phyloP scores from a whole-genome alignment of 208 protist species.

The Wallacemonas rigidus region DNA sequence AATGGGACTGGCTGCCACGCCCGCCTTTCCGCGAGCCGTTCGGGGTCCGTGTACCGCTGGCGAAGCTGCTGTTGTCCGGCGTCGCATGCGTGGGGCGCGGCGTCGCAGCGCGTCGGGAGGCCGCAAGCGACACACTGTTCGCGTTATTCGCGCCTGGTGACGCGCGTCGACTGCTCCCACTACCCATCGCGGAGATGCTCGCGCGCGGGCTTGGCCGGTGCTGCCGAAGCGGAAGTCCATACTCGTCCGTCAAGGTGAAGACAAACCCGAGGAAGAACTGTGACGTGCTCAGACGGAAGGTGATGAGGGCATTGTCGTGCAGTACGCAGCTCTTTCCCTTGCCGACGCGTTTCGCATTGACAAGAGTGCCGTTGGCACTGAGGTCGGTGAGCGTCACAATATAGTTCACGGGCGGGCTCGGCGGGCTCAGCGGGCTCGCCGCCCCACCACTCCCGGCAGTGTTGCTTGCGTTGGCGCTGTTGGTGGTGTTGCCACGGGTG shows the following conservation, averaged over 20 bases:
- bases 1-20: slow-evolving; percentile 4
- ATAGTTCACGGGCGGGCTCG: slow-evolving; percentile 23
- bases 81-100: slow-evolving; percentile 40
- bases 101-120: slow-evolving; percentile 27
- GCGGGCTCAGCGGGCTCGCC: not conserved
- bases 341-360: slow-evolving; percentile 87
- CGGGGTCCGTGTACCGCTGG: slow-evolving; percentile 28
- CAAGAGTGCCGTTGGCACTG: slow-evolving; percentile 89
- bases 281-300: slow-evolving; percentile 78
- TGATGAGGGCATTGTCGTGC: slow-evolving; percentile 79
- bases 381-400: slow-evolving; percentile 60
- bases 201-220: slow-evolving; percentile 25
- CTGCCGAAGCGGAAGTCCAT: slow-evolving; percentile 53
- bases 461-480: slow-evolving; percentile 12
- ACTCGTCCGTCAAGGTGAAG: slow-evolving; percentile 77
- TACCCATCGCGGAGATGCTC: slow-evolving; percentile 21
- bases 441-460: not conserved
- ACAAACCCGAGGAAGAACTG: slow-evolving; percentile 89
- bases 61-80: slow-evolving; percentile 46
- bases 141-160: not conserved
- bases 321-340: slow-evolving; percentile 74
- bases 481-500: slow-evolving; percentile 6
- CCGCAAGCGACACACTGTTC: slow-evolving; percentile 7
- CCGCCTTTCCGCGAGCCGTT: slow-evolving; percentile 13
- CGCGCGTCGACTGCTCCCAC: slow-evolving; percentile 21